phyloP scores from a whole-genome alignment of 2,329 filamentous ascomycete genomes.

The Xylaria arbuscula region DNA sequence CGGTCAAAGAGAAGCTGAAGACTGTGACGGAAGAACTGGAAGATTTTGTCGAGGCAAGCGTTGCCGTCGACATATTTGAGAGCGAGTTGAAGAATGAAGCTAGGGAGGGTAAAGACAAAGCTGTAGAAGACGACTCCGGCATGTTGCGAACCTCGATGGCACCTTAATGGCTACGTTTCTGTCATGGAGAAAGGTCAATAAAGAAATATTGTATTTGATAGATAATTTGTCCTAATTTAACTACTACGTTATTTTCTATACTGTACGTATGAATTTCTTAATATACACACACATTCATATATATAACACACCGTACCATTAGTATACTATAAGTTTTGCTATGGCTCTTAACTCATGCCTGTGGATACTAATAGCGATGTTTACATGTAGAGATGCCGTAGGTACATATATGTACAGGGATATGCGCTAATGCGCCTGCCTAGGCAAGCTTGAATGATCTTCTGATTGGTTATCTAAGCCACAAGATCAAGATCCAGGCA shows the following conservation, averaged over 20 bases:
- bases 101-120: conserved; percentile 52
- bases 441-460: background rate
- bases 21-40: conserved; percentile 96
- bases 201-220: conserved; percentile 10
- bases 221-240: conserved; percentile 8
- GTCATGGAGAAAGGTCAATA: background rate
- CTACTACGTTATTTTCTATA: background rate
- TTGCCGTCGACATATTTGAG: conserved; percentile 81
- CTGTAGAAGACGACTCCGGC: conserved; percentile 29
- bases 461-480: background rate
- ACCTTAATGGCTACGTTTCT: conserved; percentile 14
- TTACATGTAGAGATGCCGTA: no score
- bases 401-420: no score
- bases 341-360: background rate
- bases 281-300: background rate
- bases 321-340: background rate
- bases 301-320: background rate
- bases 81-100: conserved; percentile 66
- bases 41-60: conserved; percentile 92
- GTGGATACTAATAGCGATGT: background rate
- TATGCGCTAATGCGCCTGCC: no score
- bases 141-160: conserved; percentile 14
- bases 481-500: background rate
- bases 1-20: conserved; percentile 95
- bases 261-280: background rate